Evolutionary conservation across 352 stramenopile genomes (phyloP), one percentile per base, ranked within the genome.

Genomic region (Thraustotheca clavata): DNA sequence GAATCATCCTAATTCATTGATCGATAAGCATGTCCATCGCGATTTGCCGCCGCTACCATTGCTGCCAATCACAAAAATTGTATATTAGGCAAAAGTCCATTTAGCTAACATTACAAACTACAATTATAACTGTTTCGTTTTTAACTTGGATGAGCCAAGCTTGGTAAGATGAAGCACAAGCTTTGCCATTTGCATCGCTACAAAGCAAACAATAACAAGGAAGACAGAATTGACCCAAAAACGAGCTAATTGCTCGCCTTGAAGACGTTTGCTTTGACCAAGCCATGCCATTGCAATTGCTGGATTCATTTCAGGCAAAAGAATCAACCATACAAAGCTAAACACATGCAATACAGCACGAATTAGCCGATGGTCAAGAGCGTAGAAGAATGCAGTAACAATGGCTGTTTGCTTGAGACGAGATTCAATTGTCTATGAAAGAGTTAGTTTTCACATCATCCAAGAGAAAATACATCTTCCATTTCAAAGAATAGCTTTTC

Each of bases 401-500:
- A 63, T 50, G 16, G 55, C 39, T 14, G 55, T 63, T 31, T 63
- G 55, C 36, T 63, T 40, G 7, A 63, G 55, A 20, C 55, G 55
- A 1, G 55, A 63, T 4, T 40, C 39, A 22, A 63, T 39, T 16
- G 55, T 63, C 55, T 63, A 63, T n/a, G 22, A 24, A 49, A 20
- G 20, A 20, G 14, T 38, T 7, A 63, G 3, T n/a, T n/a, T 18
- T 43, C 52, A 41, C 31, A 33, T n/a, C 20, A 22, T 18, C 2
- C 48, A 1, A 38, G 4, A 26, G 6, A 60, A 5, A 22, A 41
- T 63, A 63, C 55, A 22, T 63, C 55, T 40, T 63, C 26, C 55
- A 63, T 63, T 14, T 40, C 55, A 24, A 63, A 63, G 34, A 49
- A 63, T n/a, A 63, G 55, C n/a, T 63, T 63, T 54, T 63, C 55